These are phyloP conservation scores for Diaporthe citrichinensis DNA, from an alignment of 2,329 filamentous ascomycete genomes.

Conservation along the genomic window DNA sequence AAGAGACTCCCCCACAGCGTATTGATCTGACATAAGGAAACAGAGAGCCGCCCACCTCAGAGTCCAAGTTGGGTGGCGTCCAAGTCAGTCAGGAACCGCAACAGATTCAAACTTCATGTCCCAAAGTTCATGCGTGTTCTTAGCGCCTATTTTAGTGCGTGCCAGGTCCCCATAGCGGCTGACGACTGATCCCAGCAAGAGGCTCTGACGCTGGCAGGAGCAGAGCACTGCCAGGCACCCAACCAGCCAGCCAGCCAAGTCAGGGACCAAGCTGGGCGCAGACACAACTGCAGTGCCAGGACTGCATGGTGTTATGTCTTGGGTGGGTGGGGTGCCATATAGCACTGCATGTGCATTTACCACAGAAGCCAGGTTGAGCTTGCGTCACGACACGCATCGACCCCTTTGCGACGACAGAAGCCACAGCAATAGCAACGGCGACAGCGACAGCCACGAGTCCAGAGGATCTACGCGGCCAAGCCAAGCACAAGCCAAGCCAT, in stretches of 20 bases:
- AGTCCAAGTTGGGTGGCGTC: constrained; percentile 19
- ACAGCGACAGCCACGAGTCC: constrained; percentile 4
- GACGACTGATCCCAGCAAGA: constrained; percentile 23
- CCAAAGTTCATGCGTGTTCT: constrained; percentile 28
- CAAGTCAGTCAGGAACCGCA: constrained; percentile 11
- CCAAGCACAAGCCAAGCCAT: constrained; percentile 24
- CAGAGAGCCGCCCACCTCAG: not conserved
- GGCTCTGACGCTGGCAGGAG: constrained; percentile 4
- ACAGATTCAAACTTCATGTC: constrained; percentile 15
- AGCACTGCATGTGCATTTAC: constrained; percentile 24
- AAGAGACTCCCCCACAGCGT: not conserved
- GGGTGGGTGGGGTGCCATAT: constrained; percentile 10
- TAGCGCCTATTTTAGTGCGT: constrained; percentile 28
- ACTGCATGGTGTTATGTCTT: constrained; percentile 16
- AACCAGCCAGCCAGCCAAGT: not conserved
- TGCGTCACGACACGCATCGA: constrained; percentile 30
- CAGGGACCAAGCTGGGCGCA: constrained; percentile 12
- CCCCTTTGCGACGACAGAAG: constrained; percentile 20
- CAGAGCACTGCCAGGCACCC: constrained; percentile 18
- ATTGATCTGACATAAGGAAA: constrained; percentile 10
- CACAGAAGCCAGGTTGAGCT: constrained; percentile 33
- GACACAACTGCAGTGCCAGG: not conserved
- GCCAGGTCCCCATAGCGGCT: constrained; percentile 31
- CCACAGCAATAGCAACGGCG: constrained; percentile 2
- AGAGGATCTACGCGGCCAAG: constrained; percentile 5